phyloP scores from a whole-genome alignment of 176 grass and related monocot species.

The Oryza meyeriana region DNA sequence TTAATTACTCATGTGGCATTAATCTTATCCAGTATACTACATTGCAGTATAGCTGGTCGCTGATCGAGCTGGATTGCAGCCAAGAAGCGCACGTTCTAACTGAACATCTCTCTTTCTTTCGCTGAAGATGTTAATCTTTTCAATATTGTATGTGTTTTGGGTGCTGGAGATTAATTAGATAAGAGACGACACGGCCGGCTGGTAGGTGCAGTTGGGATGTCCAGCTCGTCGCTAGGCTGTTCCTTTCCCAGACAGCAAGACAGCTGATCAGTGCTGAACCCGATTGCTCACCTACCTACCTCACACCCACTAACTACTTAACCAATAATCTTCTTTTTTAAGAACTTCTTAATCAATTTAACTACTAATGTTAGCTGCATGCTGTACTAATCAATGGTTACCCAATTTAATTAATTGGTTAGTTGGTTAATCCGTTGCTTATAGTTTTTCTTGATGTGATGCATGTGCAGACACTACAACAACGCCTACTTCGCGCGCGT shows the following conservation, averaged over 20 bases:
- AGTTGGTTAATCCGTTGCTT: not conserved
- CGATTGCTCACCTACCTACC: conserved; percentile 37
- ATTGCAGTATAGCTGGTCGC: not conserved
- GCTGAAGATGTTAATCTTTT: not conserved
- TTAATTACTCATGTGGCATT: not conserved
- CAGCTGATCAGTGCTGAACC: not conserved
- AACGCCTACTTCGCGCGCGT: conserved; percentile 80
- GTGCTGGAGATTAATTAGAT: not conserved
- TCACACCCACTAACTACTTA: not conserved
- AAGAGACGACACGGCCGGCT: not conserved
- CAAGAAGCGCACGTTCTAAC: not conserved
- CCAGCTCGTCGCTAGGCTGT: conserved; percentile 19
- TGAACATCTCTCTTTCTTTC: not conserved
- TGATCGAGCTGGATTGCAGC: not conserved
- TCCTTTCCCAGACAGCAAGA: not conserved
- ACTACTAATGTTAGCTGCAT: not conserved
- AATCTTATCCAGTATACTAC: not conserved
- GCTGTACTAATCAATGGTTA: not conserved
- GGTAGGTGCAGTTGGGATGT: conserved; percentile 31
- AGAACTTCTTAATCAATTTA: not conserved
- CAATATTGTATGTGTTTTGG: not conserved
- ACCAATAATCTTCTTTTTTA: not conserved
- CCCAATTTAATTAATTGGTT: not conserved
- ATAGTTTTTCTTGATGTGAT: not conserved
- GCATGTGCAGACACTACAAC: conserved; percentile 50